These are phyloP conservation scores for Exophiala bonariae DNA, from an alignment of 2,329 filamentous ascomycete species.

Conservation along the genomic window DNA sequence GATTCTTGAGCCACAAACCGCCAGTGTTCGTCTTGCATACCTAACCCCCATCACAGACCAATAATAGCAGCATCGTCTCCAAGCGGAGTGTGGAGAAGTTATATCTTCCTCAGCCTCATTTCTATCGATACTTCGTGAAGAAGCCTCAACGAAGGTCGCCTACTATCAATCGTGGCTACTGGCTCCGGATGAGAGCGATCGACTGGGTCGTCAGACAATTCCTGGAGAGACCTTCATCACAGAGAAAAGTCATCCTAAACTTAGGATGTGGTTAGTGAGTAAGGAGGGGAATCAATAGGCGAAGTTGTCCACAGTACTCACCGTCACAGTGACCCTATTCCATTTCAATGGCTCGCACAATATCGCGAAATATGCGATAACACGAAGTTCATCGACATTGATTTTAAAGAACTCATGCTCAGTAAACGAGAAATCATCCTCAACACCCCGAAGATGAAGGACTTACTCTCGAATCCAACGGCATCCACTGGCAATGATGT, in stretches of 20 bases:
- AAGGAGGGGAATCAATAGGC: slow-evolving; percentile 10
- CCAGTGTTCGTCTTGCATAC: background rate
- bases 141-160: slow-evolving; percentile 83
- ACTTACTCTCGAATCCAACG: slow-evolving; percentile 19
- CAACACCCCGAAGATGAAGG: slow-evolving; percentile 25
- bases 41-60: slow-evolving; percentile 58
- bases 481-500: slow-evolving; percentile 10
- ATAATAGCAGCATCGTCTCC: slow-evolving; percentile 87
- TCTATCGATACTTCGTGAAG: slow-evolving; percentile 82
- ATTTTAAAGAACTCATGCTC: slow-evolving; percentile 28
- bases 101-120: slow-evolving; percentile 80
- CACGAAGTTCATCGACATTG: slow-evolving; percentile 28
- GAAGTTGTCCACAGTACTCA: slow-evolving; percentile 2
- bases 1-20: background rate
- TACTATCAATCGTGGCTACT: slow-evolving; percentile 86
- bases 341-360: slow-evolving; percentile 76
- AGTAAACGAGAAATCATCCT: slow-evolving; percentile 27
- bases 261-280: slow-evolving; percentile 30
- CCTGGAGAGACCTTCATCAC: slow-evolving; percentile 53
- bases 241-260: slow-evolving; percentile 28
- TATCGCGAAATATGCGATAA: slow-evolving; percentile 51
- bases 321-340: slow-evolving; percentile 71
- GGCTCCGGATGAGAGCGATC: slow-evolving; percentile 79
- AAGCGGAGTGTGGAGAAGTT: slow-evolving; percentile 90
- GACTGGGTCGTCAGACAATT: slow-evolving; percentile 75